Evolutionary conservation across 768 basidiomycete genomes (phyloP).

Genomic region (Tulasnella calospora): DNA sequence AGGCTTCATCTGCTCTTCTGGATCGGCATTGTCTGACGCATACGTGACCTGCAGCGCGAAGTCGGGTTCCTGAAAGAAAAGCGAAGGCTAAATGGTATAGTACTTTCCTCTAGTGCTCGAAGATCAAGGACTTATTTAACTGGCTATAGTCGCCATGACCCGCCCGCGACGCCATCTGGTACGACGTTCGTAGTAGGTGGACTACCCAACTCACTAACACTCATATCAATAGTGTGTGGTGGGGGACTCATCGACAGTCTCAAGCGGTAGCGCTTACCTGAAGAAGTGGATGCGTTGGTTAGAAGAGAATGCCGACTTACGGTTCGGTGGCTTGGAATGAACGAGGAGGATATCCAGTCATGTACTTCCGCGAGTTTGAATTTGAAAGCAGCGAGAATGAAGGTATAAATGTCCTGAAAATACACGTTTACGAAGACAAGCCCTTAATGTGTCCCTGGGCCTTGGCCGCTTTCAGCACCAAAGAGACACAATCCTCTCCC

Average conservation of each 20-base stretch:
- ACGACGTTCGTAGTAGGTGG: conserved; percentile 34
- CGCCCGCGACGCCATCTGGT: conserved; percentile 84
- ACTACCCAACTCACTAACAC: neutral
- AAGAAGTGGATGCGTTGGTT: conserved; percentile 90
- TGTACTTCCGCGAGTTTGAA: neutral
- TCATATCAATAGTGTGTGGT: conserved; percentile 65
- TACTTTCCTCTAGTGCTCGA: neutral
- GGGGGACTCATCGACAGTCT: conserved; percentile 88
- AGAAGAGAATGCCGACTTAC: conserved; percentile 83
- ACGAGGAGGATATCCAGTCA: neutral
- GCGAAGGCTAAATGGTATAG: conserved; percentile 77
- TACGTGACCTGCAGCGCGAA: conserved; percentile 54
- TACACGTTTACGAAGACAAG: neutral
- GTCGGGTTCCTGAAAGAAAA: conserved; percentile 95
- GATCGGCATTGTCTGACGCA: neutral
- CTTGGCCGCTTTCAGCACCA: conserved; percentile 22
- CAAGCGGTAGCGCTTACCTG: conserved; percentile 75
- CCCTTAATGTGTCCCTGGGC: neutral
- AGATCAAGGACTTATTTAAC: conserved; percentile 15
- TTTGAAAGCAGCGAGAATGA: neutral
- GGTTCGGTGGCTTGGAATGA: conserved; percentile 57
- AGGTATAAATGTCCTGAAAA: neutral
- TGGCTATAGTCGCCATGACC: conserved; percentile 74
- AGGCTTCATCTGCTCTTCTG: neutral
- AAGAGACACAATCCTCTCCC: conserved; percentile 29